These are phyloP conservation scores for Clonostachys solani DNA, from an alignment of 2,329 filamentous ascomycete species.

Conservation along the genomic window DNA sequence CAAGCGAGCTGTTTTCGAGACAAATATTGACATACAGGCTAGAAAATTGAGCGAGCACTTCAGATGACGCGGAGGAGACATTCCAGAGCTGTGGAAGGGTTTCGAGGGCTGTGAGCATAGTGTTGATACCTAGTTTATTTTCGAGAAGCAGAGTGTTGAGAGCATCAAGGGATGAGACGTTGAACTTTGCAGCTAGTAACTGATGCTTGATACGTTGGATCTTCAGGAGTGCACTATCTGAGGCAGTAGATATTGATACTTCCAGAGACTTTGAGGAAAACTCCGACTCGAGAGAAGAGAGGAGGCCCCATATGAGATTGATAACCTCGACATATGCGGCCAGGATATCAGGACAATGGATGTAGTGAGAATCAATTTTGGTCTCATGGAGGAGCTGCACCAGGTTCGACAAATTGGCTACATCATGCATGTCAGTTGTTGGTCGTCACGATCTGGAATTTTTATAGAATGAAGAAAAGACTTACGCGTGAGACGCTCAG, in stretches of 20 bases:
- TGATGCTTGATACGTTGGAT: slow-evolving; percentile 28
- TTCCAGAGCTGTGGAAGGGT: slow-evolving; percentile 22
- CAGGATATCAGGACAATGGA: slow-evolving; percentile 32
- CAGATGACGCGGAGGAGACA: slow-evolving; percentile 13
- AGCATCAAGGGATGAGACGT: slow-evolving; percentile 10
- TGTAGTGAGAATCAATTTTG: slow-evolving; percentile 12
- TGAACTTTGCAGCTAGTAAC: slow-evolving; percentile 24
- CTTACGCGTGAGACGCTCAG: slow-evolving; percentile 36
- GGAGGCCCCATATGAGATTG: slow-evolving; percentile 24
- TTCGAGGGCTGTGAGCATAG: slow-evolving; percentile 28
- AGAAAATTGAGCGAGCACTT: slow-evolving; percentile 25
- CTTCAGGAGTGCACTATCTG: slow-evolving; percentile 31
- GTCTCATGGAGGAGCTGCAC: neutral
- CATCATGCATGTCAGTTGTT: no score
- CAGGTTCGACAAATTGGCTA: neutral
- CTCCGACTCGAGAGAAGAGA: slow-evolving; percentile 7
- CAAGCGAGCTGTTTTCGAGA: slow-evolving; percentile 27
- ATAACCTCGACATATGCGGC: slow-evolving; percentile 41
- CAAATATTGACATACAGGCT: slow-evolving; percentile 37
- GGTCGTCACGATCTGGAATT: neutral
- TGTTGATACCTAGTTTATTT: slow-evolving; percentile 20
- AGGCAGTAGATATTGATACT: neutral
- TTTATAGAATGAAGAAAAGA: neutral
- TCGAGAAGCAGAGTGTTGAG: slow-evolving; percentile 19
- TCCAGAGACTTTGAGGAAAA: slow-evolving; percentile 4